Percentiles rank a stretch among this genome's conserved stretches.
Conservation (phyloP, 495 filamentous ascomycete species). For the Aspergillus egyptiacus region DNA sequence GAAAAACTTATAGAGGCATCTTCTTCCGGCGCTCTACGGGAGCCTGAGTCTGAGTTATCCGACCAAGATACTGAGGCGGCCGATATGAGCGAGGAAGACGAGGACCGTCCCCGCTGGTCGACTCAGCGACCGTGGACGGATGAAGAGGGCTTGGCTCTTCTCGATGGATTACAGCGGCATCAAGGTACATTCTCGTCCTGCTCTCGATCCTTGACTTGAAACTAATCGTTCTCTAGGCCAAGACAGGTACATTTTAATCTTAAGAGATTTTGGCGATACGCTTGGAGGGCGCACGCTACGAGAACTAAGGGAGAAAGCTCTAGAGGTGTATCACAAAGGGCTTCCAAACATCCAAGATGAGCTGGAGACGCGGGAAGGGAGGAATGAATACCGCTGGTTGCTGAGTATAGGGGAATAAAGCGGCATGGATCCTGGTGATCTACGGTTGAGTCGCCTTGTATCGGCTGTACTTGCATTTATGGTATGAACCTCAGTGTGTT, state of each 20-base stretch:
- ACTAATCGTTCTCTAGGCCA: constrained; percentile 2
- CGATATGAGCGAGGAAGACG: not conserved
- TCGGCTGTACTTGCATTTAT: too few species aligned
- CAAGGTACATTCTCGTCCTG: constrained; percentile 16
- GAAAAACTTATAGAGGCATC: constrained; percentile 8
- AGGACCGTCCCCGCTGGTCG: not conserved
- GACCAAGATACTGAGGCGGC: not conserved
- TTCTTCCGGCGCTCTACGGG: not conserved
- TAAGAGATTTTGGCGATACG: constrained; percentile 7
- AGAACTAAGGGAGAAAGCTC: constrained; percentile 15
- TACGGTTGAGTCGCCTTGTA: too few species aligned
- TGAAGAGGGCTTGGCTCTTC: constrained; percentile 14
- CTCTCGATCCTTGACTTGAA: not conserved
- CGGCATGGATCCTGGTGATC: not conserved
- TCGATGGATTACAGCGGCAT: constrained; percentile 16
- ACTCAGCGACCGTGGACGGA: constrained; percentile 13
- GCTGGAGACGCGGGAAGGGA: constrained; percentile 16
- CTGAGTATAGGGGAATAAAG: constrained; percentile 7
- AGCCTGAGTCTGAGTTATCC: not conserved
- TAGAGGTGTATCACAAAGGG: not conserved
- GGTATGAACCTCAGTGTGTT: too few species aligned
- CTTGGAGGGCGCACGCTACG: constrained; percentile 12
- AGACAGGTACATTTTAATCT: constrained; percentile 18
- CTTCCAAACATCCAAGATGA: constrained; percentile 1
- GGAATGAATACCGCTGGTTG: constrained; percentile 23